Base-by-base conservation (phyloP, 1,139 yeast genomes). In the Saccharomyces hybrid region DNA sequence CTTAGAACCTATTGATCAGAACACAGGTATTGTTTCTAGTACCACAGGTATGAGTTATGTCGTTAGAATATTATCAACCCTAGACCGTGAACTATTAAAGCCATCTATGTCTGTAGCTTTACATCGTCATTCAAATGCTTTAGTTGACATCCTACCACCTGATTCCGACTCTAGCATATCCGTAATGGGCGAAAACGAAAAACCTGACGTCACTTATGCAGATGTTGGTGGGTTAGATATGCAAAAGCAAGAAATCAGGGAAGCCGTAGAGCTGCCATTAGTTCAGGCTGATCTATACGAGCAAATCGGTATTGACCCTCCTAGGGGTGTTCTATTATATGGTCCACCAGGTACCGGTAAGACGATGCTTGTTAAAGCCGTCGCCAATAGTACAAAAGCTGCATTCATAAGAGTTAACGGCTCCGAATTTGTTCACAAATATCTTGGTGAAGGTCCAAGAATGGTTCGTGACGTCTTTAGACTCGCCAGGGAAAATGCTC, bases 301-400 rank as follows among this genome's bases (percentile, higher is more conserved):
- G 64, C 98, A 95, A 73, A 95, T 95, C 69, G 99, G 99, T 73
- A 95, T 95, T 62, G 98, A 95, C 67, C 99, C 99, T 38, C 99
- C 99, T 59, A 82, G 98, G 64, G 99, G 99, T 67, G 99, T 95
- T 41, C 75, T 95, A 63, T 77, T 95, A 58, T 95, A 93, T 72
- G 99, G 99, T 25, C 98, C 99, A 16, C 99, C 99, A 50, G 99
- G 99, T 71, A 95, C 99, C 3, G 99, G 99, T 65, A 95, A 95
- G 73, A 95, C 99, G 44, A 90, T 95, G 97, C 80, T 95, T 71
- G 99, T 91, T 53, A 95, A 95, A 73, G 99, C 99, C 0, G 99
- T 95, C 51, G 99, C 99, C 16, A 93, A 95, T 72, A 84, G 93
- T 56, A 85, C 98, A 2, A 88, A 96, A 1, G 99, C 99, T 1